Evolutionary conservation across 306 rosid genomes (phyloP), one percentile per base, ranked within the genome.

Genomic region (Quillaja saponaria): DNA sequence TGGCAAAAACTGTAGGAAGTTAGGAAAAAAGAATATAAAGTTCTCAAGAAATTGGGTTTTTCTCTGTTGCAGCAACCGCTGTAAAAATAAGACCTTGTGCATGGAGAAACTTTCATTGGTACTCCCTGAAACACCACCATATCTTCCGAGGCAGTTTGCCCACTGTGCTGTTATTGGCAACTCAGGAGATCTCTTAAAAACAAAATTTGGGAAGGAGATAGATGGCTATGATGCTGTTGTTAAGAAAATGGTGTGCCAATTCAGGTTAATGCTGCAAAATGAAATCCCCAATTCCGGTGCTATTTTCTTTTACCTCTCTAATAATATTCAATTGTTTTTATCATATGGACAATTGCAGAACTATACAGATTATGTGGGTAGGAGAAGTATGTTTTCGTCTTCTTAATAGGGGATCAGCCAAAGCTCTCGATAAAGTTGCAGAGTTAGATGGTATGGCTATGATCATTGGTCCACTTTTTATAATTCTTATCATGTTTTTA

Each of bases 151-250:
- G 69, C 92, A 89, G 77, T 94, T 79, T 80, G 95, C 82, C 55
- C 90, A 81, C n/a, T 92, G 96, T 71, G 96, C 99, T 68, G 99
- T 94, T 50, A 90, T 94, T 67, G 96, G 99, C 53, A 94, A 94
- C 75, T 94, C 99, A 0, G 96, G 99, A 58, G 99, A 94, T 81
- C 95, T 94, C 66, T 77, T 94, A 81, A 85, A 85, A 72, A 92
- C 97, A 40, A 89, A 65, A 75, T 89, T 87, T 81, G 99, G 99
- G 63, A 76, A 77, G 68, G 96, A 94, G 84, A 89, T 94, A 61
- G 95, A 94, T 72, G 75, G 76, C 52, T 87, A 82, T 71, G 95
- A 94, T 66, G 99, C 64, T 68, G 91, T 89, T 51, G 61, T 94
- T 48, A 85, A 80, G 99, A 94, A 87, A 94, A 94, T 71, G 97